Conservation (phyloP, 2,329 filamentous ascomycete genomes). For the Sclerotinia subarctica region DNA sequence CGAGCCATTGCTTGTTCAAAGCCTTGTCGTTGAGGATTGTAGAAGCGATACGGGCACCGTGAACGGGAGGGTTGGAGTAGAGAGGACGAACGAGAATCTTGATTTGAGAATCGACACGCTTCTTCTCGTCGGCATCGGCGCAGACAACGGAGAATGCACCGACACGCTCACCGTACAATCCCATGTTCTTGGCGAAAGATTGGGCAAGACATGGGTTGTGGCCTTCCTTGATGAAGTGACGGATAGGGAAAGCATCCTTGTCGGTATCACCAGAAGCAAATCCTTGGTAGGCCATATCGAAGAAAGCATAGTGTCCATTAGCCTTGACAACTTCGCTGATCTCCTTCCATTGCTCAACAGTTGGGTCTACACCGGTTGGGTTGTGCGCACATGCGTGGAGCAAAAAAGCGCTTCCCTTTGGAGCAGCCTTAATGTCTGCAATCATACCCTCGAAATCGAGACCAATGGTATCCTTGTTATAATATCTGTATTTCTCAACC, state of each 20-base stretch:
- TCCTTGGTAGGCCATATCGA: slow-evolving; percentile 99
- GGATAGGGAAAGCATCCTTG: slow-evolving; percentile 88
- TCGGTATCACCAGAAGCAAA: slow-evolving; percentile 91
- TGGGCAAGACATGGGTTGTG: slow-evolving; percentile 86
- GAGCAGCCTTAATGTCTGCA: slow-evolving; percentile 83
- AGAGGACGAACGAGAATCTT: slow-evolving; percentile 96
- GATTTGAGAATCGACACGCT: slow-evolving; percentile 93
- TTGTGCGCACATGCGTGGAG: slow-evolving; percentile 98
- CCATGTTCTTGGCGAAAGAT: slow-evolving; percentile 99
- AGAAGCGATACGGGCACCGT: slow-evolving; percentile 91
- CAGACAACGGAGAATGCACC: slow-evolving; percentile 94
- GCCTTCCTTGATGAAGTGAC: slow-evolving; percentile 89
- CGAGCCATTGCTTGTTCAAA: slow-evolving; percentile 91
- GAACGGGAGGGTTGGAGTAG: slow-evolving; percentile 97
- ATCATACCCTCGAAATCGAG: slow-evolving; percentile 95
- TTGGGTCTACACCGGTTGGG: slow-evolving; percentile 94
- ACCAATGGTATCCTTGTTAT: slow-evolving; percentile 97
- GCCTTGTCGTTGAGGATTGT: slow-evolving; percentile 83
- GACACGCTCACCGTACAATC: slow-evolving; percentile 96
- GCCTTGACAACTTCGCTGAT: slow-evolving; percentile 85
- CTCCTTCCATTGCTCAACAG: slow-evolving; percentile 84
- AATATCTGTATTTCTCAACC: slow-evolving; percentile 96
- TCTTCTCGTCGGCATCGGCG: slow-evolving; percentile 83
- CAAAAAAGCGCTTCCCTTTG: slow-evolving; percentile 82
- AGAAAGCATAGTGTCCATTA: slow-evolving; percentile 89